These are phyloP conservation scores for Pelargonium nanum DNA, from an alignment of 345 rosid species.

Conservation along the genomic window DNA sequence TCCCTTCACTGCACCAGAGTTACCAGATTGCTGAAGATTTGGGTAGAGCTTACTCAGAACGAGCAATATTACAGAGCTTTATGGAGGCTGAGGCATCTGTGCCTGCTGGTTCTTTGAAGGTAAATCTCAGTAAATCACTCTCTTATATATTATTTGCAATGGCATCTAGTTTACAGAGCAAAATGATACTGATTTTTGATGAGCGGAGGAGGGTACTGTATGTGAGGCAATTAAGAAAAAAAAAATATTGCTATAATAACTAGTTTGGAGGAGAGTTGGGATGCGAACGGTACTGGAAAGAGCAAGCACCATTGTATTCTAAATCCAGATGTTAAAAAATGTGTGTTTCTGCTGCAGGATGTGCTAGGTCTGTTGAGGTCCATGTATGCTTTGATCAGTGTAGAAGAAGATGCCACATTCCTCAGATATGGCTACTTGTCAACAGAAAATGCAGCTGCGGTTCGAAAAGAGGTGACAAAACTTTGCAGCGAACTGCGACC, in stretches of 20 bases:
- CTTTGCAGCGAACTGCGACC: conserved; percentile 74
- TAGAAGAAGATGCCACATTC: conserved; percentile 76
- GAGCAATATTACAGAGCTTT: conserved; percentile 50
- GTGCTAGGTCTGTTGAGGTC: conserved; percentile 51
- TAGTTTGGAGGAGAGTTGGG: no score
- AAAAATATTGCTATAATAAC: no score
- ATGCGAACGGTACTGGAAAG: no score
- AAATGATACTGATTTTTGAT: neutral
- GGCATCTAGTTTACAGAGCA: neutral
- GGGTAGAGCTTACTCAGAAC: conserved; percentile 81
- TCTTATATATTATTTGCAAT: neutral
- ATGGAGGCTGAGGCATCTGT: conserved; percentile 45
- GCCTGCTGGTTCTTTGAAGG: conserved; percentile 54
- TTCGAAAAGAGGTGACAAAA: conserved; percentile 56
- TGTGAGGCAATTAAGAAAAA: no score
- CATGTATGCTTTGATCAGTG: conserved; percentile 47
- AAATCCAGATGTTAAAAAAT: neutral
- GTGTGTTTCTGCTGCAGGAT: conserved; percentile 29
- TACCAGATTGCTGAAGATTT: conserved; percentile 83
- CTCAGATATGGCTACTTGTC: conserved; percentile 65
- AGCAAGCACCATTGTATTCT: neutral
- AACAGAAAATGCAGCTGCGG: conserved; percentile 38
- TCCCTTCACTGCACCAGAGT: conserved; percentile 30
- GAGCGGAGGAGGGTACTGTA: no score
- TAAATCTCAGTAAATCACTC: conserved; percentile 10